A percentile compares a stretch with the other conserved stretches of the same genome.
These are phyloP conservation scores for Sungouiozyma intestinalis DNA, from an alignment of 805 yeast species.

Conservation along the genomic window DNA sequence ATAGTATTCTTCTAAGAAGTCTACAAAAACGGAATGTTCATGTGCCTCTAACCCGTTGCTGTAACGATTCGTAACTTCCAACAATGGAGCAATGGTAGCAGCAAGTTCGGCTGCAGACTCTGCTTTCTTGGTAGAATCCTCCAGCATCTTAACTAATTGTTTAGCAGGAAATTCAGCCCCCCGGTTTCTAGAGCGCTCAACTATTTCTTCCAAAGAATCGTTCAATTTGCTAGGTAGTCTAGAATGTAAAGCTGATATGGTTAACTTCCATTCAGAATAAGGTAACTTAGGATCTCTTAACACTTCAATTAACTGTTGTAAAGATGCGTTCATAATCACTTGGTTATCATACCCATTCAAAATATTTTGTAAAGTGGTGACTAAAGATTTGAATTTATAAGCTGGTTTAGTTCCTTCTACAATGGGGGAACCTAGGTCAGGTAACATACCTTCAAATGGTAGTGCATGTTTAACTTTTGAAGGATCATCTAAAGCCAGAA, in stretches of 20 bases:
- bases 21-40: conserved; percentile 66
- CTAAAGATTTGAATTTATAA: conserved; percentile 53
- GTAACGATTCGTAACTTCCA: conserved; percentile 60
- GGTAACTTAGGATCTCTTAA: conserved; percentile 78
- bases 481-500: conserved; percentile 90
- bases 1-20: conserved; percentile 60
- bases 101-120: conserved; percentile 43
- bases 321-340: conserved; percentile 79
- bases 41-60: conserved; percentile 70
- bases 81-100: conserved; percentile 61
- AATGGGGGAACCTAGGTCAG: conserved; percentile 75
- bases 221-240: conserved; percentile 77
- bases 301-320: conserved; percentile 59
- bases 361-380: conserved; percentile 62
- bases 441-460: conserved; percentile 90
- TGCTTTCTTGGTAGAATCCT: conserved; percentile 42
- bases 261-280: conserved; percentile 81
- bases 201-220: conserved; percentile 47
- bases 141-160: conserved; percentile 62
- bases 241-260: conserved; percentile 83
- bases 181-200: conserved; percentile 57
- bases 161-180: conserved; percentile 89
- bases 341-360: conserved; percentile 91
- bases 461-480: conserved; percentile 93
- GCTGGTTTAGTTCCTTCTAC: conserved; percentile 77